Evolutionary conservation across 768 basidiomycete genomes (phyloP), one percentile per base, ranked within the genome.

Genomic region (Collybia sordida): DNA sequence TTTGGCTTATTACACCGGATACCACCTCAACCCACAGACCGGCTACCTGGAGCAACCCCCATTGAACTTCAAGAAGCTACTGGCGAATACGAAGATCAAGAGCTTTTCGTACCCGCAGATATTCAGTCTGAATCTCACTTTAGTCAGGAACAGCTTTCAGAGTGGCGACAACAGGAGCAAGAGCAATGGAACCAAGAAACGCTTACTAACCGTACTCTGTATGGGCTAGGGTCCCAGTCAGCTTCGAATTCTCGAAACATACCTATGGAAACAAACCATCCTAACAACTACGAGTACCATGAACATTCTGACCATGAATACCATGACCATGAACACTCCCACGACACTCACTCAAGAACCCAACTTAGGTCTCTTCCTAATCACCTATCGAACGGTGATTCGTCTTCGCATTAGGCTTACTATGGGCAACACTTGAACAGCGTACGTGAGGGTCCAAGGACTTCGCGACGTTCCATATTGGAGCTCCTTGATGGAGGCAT

Each of bases 1-100:
- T 96, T 90, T 64, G 94, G 94, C 4, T 79, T 97, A 18, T 73
- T 98, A 27, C 96, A 98, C 68, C 85, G 96, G 47, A 96, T 98
- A 55, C 95, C 95, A 4, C 81, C 87, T 28, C 84, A 89, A 37
- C 77, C 85, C 9, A 70, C 74, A 24, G 82, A 85, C 52, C 80
- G 76, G 37, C 59, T 77, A 45, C 79, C 81, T 5, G 82, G 81
- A 34, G 70, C 77, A 43, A 69, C 75, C n/a, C 85, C 85, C 6
- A 68, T 74, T 18, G 82, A 83, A 60, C 68, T 85, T 9, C 73
- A 69, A 17, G 77, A 80, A 49, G 60, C 66, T 40, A 64, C 64
- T 22, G 70, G 75, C 27, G 82, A 82, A 53, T 79, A 76, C 51
- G 83, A 86, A 56, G 79, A 81, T 39, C 82, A 83, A 52, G 74